phyloP scores from a whole-genome alignment of 2,329 filamentous ascomycete genomes.

The Ceratocystis alfenasii region DNA sequence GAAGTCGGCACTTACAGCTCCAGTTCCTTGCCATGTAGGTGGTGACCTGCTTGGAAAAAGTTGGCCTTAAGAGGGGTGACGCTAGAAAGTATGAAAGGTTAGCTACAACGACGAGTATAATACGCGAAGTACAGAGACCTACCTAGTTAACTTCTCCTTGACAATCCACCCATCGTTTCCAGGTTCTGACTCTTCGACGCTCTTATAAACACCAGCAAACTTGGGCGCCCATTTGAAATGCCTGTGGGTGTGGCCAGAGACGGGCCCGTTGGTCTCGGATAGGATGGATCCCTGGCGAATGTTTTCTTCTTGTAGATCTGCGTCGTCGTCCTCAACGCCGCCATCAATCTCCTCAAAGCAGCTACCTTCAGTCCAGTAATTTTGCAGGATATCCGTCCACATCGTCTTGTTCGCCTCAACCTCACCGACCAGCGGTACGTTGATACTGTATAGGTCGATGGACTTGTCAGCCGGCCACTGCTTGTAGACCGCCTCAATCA shows the following conservation, averaged over 20 bases:
- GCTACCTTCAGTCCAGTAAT: constrained; percentile 72
- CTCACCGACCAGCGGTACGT: constrained; percentile 71
- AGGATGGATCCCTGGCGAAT: constrained; percentile 27
- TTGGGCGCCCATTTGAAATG: constrained; percentile 92
- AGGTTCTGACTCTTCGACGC: constrained; percentile 64
- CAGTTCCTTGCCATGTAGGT: constrained; percentile 57
- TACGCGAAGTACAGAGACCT: constrained; percentile 25
- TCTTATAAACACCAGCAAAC: constrained; percentile 76
- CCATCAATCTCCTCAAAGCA: constrained; percentile 74
- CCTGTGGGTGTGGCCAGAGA: constrained; percentile 55
- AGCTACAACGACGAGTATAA: constrained; percentile 5
- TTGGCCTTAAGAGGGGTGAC: constrained; percentile 86
- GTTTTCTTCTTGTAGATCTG: constrained; percentile 45
- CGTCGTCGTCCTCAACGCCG: constrained; percentile 50
- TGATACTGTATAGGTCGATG: constrained; percentile 80
- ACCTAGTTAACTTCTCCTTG: constrained; percentile 77
- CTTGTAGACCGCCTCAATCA: constrained; percentile 66
- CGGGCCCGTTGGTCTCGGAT: constrained; percentile 25
- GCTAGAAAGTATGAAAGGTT: constrained; percentile 35
- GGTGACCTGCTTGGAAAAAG: constrained; percentile 63
- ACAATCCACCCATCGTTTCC: constrained; percentile 93
- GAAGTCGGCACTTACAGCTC: constrained; percentile 57
- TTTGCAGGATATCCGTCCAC: constrained; percentile 82
- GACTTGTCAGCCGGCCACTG: constrained; percentile 57
- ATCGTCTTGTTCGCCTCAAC: constrained; percentile 60